phyloP scores from a whole-genome alignment of 148 eudicot species.

The Fallopia convolvulus region DNA sequence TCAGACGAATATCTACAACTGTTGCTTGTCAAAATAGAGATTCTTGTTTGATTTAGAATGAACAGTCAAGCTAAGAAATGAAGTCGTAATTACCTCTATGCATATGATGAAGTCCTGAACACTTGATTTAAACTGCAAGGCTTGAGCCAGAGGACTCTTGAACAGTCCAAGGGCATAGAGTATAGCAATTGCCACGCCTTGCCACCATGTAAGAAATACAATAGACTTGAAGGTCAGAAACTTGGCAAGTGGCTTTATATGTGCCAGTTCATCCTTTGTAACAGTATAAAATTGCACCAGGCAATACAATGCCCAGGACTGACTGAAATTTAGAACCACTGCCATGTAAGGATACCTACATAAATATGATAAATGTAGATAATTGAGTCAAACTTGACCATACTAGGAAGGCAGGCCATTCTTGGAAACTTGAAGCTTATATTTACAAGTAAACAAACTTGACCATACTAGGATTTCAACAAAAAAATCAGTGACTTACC shows the following conservation, averaged over 20 bases:
- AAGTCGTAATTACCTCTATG: constrained; percentile 71
- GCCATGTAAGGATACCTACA: constrained; percentile 94
- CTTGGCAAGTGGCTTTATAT: constrained; percentile 84
- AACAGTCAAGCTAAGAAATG: neutral
- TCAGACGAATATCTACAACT: neutral
- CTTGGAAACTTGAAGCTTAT: neutral
- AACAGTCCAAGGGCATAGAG: constrained; percentile 70
- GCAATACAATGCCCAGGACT: constrained; percentile 98
- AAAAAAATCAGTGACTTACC: constrained; percentile 37
- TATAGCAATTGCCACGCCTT: constrained; percentile 90
- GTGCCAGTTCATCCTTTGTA: constrained; percentile 78
- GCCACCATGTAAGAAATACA: constrained; percentile 99
- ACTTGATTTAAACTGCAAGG: constrained; percentile 85
- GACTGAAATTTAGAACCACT: constrained; percentile 88
- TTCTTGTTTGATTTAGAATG: neutral
- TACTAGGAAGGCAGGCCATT: neutral
- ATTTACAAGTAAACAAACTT: neutral
- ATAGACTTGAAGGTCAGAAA: constrained; percentile 95
- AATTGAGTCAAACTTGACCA: neutral
- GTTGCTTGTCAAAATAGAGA: neutral
- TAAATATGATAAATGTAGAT: constrained; percentile 9
- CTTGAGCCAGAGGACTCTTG: constrained; percentile 88
- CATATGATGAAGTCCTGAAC: constrained; percentile 96
- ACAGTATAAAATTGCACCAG: constrained; percentile 83
- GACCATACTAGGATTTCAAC: neutral